Conservation (phyloP, 2,329 filamentous ascomycete species). For the Teratosphaeriaceae sp. region DNA sequence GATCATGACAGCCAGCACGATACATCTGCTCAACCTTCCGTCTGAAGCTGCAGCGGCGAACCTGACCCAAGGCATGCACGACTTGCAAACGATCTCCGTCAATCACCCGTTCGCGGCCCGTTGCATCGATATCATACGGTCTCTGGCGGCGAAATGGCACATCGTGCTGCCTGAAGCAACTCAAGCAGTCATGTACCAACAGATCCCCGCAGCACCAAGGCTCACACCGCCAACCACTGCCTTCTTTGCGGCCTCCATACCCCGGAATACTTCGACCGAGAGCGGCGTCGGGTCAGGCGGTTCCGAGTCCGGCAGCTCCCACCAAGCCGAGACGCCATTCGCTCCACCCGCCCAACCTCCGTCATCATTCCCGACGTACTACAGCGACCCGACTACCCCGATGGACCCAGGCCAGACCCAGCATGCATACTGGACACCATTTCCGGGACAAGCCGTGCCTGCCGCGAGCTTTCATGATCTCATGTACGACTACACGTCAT, state of each 20-base stretch:
- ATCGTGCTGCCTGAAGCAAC: slow-evolving; percentile 35
- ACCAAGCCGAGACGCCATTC: slow-evolving; percentile 17
- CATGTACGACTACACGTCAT: slow-evolving; percentile 13
- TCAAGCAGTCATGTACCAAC: slow-evolving; percentile 21
- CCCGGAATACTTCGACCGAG: slow-evolving; percentile 19
- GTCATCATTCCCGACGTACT: slow-evolving; percentile 20
- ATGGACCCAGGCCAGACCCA: slow-evolving; percentile 17
- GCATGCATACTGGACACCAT: slow-evolving; percentile 33
- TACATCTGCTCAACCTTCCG: slow-evolving; percentile 41
- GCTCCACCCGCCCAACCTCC: slow-evolving; percentile 12
- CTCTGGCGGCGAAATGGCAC: slow-evolving; percentile 38
- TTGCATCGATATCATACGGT: slow-evolving; percentile 37
- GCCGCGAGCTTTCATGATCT: slow-evolving; percentile 11
- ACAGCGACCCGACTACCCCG: slow-evolving; percentile 17
- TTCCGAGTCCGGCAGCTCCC: slow-evolving; percentile 17
- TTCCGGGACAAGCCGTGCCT: slow-evolving; percentile 34
- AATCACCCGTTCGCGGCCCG: slow-evolving; percentile 40
- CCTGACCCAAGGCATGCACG: slow-evolving; percentile 37
- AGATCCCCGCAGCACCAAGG: slow-evolving; percentile 7
- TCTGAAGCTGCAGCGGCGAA: slow-evolving; percentile 30
- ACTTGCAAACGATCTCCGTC: slow-evolving; percentile 35
- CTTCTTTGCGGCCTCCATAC: slow-evolving; percentile 27
- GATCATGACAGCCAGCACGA: slow-evolving; percentile 36
- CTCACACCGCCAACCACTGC: slow-evolving; percentile 19
- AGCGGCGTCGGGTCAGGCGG: slow-evolving; percentile 5